Evolutionary conservation across 345 rosid genomes (phyloP).

Genomic region (Carallia brachiata): DNA sequence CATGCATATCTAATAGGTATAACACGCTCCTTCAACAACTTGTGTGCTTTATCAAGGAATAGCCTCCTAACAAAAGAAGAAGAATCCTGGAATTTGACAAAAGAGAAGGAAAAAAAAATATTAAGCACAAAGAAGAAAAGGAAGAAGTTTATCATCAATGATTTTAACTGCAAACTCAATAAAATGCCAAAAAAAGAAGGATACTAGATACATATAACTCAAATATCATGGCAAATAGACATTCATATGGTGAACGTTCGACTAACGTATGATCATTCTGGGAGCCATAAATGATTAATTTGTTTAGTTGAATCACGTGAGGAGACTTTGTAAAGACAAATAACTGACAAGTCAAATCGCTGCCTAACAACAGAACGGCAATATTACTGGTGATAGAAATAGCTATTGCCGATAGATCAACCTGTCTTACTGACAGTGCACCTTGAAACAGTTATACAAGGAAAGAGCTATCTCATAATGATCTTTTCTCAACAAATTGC

Average conservation of each 20-base stretch:
- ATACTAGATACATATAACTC: too few relatives aligned
- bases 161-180: background rate
- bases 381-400: too few relatives aligned
- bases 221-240: background rate
- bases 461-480: too few relatives aligned
- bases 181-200: background rate
- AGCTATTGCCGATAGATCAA: too few relatives aligned
- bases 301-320: too few relatives aligned
- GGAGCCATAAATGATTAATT: background rate
- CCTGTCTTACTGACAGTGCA: too few relatives aligned
- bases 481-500: background rate
- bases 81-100: conserved; percentile 56
- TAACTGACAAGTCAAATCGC: too few relatives aligned
- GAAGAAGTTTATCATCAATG: background rate
- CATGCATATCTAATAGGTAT: conserved; percentile 86
- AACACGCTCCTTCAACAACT: conserved; percentile 53
- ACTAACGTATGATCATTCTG: too few relatives aligned
- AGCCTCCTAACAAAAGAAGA: conserved; percentile 47
- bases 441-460: too few relatives aligned
- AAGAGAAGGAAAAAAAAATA: background rate
- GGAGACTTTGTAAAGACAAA: too few relatives aligned
- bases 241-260: background rate
- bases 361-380: too few relatives aligned
- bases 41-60: conserved; percentile 62
- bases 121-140: background rate